phyloP scores from a whole-genome alignment of 2,329 filamentous ascomycete species.

The Pseudogymnoascus sp. region DNA sequence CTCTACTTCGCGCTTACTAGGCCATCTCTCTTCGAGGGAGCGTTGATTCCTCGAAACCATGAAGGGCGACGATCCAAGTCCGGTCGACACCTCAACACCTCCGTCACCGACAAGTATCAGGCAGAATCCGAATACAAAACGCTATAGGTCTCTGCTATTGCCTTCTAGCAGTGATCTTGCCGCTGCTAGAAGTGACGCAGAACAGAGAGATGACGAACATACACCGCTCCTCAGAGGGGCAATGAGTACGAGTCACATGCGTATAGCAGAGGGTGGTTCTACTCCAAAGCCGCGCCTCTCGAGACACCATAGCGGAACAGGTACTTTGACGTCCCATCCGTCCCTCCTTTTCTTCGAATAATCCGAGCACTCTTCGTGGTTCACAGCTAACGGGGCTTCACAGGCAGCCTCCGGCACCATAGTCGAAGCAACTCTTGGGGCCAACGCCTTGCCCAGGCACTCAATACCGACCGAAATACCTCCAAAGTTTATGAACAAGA shows the following conservation, averaged over 20 bases:
- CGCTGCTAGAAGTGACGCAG: not conserved
- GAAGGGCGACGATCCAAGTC: constrained; percentile 1
- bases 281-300: constrained; percentile 19
- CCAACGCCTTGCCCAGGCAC: constrained; percentile 53
- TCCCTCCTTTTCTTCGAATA: not conserved
- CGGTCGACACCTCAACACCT: constrained; percentile 9
- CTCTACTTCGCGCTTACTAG: not conserved
- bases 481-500: constrained; percentile 41
- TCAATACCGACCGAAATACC: constrained; percentile 45
- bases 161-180: constrained; percentile 10
- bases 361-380: not conserved
- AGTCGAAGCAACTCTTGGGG: constrained; percentile 53
- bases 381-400: not conserved
- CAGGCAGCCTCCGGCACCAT: constrained; percentile 33
- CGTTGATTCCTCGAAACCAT: not conserved
- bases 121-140: constrained; percentile 1
- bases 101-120: constrained; percentile 9
- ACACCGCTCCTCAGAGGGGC: constrained; percentile 22
- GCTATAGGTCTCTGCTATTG: constrained; percentile 1
- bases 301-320: constrained; percentile 22
- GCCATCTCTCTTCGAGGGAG: not conserved
- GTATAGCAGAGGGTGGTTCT: constrained; percentile 17
- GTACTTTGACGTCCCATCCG: constrained; percentile 12
- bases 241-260: constrained; percentile 23
- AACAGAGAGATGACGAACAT: constrained; percentile 21